Percentiles rank a stretch among this genome's conserved stretches.
phyloP scores from a whole-genome alignment of 2,329 filamentous ascomycete genomes.

The Colletotrichum sansevieriae region DNA sequence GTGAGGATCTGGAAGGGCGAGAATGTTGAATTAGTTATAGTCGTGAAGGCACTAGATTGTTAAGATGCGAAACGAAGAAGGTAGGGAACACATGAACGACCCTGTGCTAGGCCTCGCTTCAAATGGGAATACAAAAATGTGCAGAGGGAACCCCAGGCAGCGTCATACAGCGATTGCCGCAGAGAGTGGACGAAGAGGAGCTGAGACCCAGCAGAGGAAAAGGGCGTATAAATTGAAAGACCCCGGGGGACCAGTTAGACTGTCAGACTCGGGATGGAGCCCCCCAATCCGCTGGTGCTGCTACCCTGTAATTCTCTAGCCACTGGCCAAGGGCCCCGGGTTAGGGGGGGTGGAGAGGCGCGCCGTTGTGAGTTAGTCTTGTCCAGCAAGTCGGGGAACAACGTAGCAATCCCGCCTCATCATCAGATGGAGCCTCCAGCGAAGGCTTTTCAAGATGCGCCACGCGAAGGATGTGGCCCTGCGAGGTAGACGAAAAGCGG shows the following conservation, averaged over 20 bases:
- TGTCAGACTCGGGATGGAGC: constrained; percentile 10
- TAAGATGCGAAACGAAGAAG: constrained; percentile 37
- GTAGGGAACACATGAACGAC: constrained; percentile 36
- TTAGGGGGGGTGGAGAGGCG: neutral
- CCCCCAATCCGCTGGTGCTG: constrained; percentile 19
- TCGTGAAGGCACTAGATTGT: constrained; percentile 8
- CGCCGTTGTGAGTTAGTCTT: constrained; percentile 9
- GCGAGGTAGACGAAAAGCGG: constrained; percentile 20
- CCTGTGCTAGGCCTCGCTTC: constrained; percentile 17
- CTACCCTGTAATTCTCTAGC: neutral
- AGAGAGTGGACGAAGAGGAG: constrained; percentile 39
- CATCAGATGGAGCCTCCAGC: constrained; percentile 22
- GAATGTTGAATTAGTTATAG: constrained; percentile 34
- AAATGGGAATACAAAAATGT: neutral
- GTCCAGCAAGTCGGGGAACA: constrained; percentile 18
- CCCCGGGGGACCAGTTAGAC: constrained; percentile 13
- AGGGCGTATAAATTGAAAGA: neutral
- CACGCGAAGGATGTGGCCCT: constrained; percentile 34
- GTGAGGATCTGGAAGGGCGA: constrained; percentile 41
- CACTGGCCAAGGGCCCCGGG: neutral
- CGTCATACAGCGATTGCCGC: constrained; percentile 39
- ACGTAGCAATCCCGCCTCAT: constrained; percentile 14
- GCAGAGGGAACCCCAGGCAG: constrained; percentile 32
- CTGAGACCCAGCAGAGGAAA: constrained; percentile 20
- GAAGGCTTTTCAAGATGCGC: constrained; percentile 9